Conservation (phyloP, 306 rosid species). For the Lathyrus sativus region DNA sequence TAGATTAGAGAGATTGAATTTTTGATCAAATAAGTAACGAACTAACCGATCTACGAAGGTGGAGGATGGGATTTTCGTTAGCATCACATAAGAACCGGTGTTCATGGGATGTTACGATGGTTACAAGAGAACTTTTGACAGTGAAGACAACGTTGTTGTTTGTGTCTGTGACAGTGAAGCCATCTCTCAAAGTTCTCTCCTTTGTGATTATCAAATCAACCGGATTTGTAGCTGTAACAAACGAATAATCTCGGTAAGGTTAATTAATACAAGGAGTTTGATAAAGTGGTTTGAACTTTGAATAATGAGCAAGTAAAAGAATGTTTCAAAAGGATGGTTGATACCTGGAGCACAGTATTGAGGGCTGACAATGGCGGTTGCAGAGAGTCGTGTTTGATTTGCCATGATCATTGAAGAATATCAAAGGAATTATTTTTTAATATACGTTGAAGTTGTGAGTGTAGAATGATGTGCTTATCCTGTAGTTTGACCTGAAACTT, state of each 20-base stretch:
- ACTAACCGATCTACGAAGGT: conserved; percentile 44
- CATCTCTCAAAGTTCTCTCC: conserved; percentile 33
- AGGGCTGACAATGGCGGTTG: not conserved
- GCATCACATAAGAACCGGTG: conserved; percentile 48
- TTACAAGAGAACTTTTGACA: conserved; percentile 30
- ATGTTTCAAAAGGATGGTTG: too few relatives aligned
- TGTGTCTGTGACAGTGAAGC: conserved; percentile 48
- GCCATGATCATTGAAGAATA: not conserved
- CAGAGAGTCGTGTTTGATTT: not conserved
- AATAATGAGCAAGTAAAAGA: too few relatives aligned
- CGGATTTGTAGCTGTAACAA: conserved; percentile 22
- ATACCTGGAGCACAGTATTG: conserved; percentile 27
- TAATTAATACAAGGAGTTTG: too few relatives aligned
- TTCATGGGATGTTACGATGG: conserved; percentile 16
- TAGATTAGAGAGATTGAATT: too few relatives aligned
- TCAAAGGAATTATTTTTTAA: not conserved
- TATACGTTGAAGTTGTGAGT: not conserved
- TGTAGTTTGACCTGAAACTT: too few relatives aligned
- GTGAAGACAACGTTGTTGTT: conserved; percentile 48
- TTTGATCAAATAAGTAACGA: not conserved
- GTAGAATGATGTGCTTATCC: not conserved
- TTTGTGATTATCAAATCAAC: conserved; percentile 45
- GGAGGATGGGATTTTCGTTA: conserved; percentile 39
- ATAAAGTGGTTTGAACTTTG: too few relatives aligned
- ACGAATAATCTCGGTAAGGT: not conserved